Conservation (phyloP, 805 yeast species). For the Saccharomycopsis selenospora region DNA sequence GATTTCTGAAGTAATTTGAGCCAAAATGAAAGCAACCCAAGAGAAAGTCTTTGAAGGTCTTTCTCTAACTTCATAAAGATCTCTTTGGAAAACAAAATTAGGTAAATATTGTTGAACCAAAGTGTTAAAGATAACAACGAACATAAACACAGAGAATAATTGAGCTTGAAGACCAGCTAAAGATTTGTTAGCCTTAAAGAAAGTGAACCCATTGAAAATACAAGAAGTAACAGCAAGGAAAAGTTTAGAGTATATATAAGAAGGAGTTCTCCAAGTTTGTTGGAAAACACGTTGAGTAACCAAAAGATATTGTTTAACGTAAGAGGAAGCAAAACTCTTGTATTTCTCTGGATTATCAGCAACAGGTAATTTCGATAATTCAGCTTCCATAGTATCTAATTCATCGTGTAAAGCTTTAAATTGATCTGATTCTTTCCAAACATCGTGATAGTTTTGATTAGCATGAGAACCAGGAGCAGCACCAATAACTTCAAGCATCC, state of each 20-base stretch:
- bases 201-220: slow-evolving; percentile 61
- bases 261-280: slow-evolving; percentile 62
- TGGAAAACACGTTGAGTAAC: slow-evolving; percentile 46
- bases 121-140: slow-evolving; percentile 42
- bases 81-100: slow-evolving; percentile 50
- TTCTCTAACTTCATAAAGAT: slow-evolving; percentile 64
- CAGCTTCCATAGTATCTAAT: slow-evolving; percentile 47
- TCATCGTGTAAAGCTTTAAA: slow-evolving; percentile 45
- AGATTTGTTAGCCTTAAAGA: slow-evolving; percentile 54
- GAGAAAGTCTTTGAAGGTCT: slow-evolving; percentile 64
- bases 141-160: slow-evolving; percentile 54
- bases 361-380: slow-evolving; percentile 32
- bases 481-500: slow-evolving; percentile 66
- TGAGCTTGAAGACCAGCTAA: slow-evolving; percentile 61
- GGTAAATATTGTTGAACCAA: slow-evolving; percentile 60
- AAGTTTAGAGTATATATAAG: slow-evolving; percentile 50
- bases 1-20: slow-evolving; percentile 50
- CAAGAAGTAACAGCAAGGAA: slow-evolving; percentile 46
- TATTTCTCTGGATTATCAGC: slow-evolving; percentile 25
- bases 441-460: slow-evolving; percentile 52
- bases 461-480: slow-evolving; percentile 71
- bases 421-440: slow-evolving; percentile 51
- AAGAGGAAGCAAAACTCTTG: slow-evolving; percentile 39
- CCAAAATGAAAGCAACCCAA: slow-evolving; percentile 51
- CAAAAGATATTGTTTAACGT: slow-evolving; percentile 34